Evolutionary conservation across 192 early-diverging fungal genomes (phyloP).

Genomic region (Coemansia sp.): DNA sequence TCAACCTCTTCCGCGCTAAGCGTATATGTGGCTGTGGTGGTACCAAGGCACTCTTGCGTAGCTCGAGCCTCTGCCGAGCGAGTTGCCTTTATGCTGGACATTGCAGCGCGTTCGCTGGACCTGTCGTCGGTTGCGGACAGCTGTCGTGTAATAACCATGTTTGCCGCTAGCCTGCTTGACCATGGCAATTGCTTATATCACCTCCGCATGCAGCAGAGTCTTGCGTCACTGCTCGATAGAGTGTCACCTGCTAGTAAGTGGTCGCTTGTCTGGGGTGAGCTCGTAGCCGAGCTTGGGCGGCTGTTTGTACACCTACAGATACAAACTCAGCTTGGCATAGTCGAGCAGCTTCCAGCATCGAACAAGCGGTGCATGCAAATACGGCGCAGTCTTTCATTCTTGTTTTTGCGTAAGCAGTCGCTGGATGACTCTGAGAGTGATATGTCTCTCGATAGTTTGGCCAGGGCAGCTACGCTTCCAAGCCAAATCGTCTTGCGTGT

Average conservation of each 20-base stretch:
- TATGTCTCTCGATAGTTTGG: conserved; percentile 12
- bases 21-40: conserved; percentile 1
- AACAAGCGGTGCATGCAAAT: conserved; percentile 42
- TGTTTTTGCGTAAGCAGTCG: conserved; percentile 24
- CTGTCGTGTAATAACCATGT: conserved; percentile 9
- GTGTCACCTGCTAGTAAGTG: conserved; percentile 34
- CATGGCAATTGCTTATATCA: conserved; percentile 11
- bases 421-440: neutral
- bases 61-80: conserved; percentile 19
- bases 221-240: conserved; percentile 15
- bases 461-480: conserved; percentile 15
- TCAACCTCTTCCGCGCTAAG: conserved; percentile 1
- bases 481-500: conserved; percentile 39
- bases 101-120: conserved; percentile 18
- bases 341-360: conserved; percentile 24
- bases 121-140: conserved; percentile 16
- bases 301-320: conserved; percentile 6
- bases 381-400: conserved; percentile 31
- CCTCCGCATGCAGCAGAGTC: conserved; percentile 24
- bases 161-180: conserved; percentile 22
- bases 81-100: conserved; percentile 18
- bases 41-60: neutral
- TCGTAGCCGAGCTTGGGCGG: conserved; percentile 14
- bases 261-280: conserved; percentile 30
- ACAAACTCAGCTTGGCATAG: conserved; percentile 15